phyloP scores from a whole-genome alignment of 139 green algal species.

The Micractinium conductrix region DNA sequence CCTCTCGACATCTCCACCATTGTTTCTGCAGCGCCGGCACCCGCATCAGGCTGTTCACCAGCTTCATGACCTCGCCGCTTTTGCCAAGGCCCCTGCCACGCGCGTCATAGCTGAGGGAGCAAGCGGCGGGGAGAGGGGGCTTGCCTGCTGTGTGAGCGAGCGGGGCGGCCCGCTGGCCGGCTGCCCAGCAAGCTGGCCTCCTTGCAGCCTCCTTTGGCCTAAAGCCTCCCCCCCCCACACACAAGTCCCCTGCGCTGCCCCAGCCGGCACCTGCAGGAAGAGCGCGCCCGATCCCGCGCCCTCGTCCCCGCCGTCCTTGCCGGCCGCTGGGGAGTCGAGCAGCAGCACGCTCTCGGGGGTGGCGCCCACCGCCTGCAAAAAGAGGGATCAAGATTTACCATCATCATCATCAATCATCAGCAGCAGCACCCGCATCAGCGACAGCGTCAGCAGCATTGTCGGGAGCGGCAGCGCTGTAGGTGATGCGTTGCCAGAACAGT shows the following conservation, averaged over 20 bases:
- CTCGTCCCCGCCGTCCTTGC: slow-evolving; percentile 49
- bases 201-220: neutral
- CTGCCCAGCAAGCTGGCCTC: neutral
- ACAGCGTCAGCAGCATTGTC: neutral
- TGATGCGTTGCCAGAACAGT: neutral
- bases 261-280: slow-evolving; percentile 74
- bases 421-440: no score
- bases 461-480: neutral
- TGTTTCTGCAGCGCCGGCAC: slow-evolving; percentile 76
- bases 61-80: slow-evolving; percentile 83
- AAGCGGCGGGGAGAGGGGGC: neutral
- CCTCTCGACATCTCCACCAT: slow-evolving; percentile 88
- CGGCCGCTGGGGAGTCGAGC: slow-evolving; percentile 62
- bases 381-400: neutral
- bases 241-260: neutral
- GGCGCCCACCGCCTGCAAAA: slow-evolving; percentile 64
- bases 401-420: no score
- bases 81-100: slow-evolving; percentile 79
- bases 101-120: slow-evolving; percentile 28
- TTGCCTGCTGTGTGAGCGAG: neutral
- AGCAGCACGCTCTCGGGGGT: slow-evolving; percentile 80
- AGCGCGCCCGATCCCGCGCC: slow-evolving; percentile 61
- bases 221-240: neutral
- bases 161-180: neutral
- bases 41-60: slow-evolving; percentile 79